Evolutionary conservation across 495 filamentous ascomycete genomes (phyloP).

Genomic region (Filosporella fistucella): DNA sequence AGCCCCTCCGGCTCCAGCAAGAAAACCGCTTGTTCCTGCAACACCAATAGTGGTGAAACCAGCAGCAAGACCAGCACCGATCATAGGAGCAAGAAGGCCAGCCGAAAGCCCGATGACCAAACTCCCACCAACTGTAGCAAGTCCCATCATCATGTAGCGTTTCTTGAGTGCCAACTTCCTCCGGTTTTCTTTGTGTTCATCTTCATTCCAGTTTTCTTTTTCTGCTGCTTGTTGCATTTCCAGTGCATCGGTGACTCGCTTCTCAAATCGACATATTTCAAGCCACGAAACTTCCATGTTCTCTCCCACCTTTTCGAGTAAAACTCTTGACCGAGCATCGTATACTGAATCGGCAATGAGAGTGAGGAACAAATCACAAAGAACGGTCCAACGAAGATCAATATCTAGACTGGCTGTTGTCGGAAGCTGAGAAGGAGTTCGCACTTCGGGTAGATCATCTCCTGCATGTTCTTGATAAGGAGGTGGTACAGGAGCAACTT

Average conservation of each 20-base stretch:
- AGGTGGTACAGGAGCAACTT: conserved; percentile 53
- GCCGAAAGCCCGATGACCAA: conserved; percentile 95
- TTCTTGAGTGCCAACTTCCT: conserved; percentile 74
- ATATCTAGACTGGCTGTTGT: conserved; percentile 84
- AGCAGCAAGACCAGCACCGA: conserved; percentile 90
- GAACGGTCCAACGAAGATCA: conserved; percentile 93
- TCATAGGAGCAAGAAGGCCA: conserved; percentile 86
- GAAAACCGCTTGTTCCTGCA: conserved; percentile 79
- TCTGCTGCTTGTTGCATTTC: conserved; percentile 93
- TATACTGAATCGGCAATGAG: conserved; percentile 94
- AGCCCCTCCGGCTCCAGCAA: conserved; percentile 88
- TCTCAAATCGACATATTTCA: conserved; percentile 95
- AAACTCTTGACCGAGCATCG: conserved; percentile 79
- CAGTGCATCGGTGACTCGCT: conserved; percentile 91
- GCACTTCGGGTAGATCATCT: conserved; percentile 70
- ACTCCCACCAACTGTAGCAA: conserved; percentile 93
- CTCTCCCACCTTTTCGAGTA: conserved; percentile 79
- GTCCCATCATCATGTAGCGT: conserved; percentile 90
- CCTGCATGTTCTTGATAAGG: conserved; percentile 66
- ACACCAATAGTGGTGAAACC: conserved; percentile 95
- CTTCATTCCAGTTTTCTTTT: conserved; percentile 96
- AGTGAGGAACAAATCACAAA: conserved; percentile 94
- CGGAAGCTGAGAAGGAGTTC: conserved; percentile 75
- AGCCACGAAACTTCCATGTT: conserved; percentile 81
- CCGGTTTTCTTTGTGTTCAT: conserved; percentile 87